Conservation (phyloP, 1,139 yeast species). For the Debaryomyces subglobosus region DNA sequence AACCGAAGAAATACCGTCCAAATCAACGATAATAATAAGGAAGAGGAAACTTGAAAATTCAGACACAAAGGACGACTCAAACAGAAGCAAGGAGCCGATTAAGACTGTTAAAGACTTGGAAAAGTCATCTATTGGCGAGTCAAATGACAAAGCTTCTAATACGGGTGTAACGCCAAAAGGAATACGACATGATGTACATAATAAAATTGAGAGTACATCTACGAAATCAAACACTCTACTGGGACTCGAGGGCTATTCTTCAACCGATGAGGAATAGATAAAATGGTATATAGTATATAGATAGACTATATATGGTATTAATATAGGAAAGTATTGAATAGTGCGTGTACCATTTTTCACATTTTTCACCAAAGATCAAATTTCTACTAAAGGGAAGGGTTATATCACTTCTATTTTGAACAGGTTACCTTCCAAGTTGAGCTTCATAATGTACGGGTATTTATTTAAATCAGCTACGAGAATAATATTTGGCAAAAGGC, state of each 20-base stretch:
- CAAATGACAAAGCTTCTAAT: neutral
- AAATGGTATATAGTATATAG: neutral
- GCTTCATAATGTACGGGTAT: slow-evolving; percentile 9
- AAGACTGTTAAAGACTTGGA: neutral
- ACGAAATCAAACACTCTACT: neutral
- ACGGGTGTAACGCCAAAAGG: neutral
- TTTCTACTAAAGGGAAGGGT: neutral
- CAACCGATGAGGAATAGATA: slow-evolving; percentile 15
- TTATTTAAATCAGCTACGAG: slow-evolving; percentile 21
- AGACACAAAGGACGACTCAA: neutral
- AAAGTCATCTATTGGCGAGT: neutral
- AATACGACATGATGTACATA: neutral
- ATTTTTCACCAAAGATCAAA: neutral
- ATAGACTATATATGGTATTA: neutral
- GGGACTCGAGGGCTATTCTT: slow-evolving; percentile 11
- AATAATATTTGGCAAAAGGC: slow-evolving; percentile 23
- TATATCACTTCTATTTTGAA: neutral
- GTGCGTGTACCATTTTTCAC: slow-evolving; percentile 3
- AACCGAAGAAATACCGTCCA: neutral
- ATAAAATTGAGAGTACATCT: neutral
- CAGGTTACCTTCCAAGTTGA: neutral
- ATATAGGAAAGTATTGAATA: neutral
- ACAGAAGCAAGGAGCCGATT: neutral
- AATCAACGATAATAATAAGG: neutral
- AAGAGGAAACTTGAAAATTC: neutral